Conservation (phyloP, 2,329 filamentous ascomycete genomes). For the Diaporthe helianthi region DNA sequence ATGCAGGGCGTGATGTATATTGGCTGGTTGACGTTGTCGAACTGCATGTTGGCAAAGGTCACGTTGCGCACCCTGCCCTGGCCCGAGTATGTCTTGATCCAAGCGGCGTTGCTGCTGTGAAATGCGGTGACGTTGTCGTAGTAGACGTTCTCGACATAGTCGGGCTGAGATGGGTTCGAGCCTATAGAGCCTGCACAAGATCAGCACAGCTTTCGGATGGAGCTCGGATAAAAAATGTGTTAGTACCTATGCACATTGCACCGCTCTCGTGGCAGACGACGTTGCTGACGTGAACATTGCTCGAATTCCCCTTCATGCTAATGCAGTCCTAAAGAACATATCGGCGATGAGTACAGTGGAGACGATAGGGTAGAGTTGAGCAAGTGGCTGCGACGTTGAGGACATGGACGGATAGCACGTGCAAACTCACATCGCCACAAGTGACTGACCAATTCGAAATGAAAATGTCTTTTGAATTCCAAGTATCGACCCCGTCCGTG, state of each 20-base stretch:
- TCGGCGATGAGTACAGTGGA: neutral
- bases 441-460: constrained; percentile 55
- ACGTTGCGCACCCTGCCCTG: constrained; percentile 51
- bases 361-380: neutral
- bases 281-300: constrained; percentile 46
- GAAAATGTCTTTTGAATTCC: constrained; percentile 55
- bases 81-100: constrained; percentile 52
- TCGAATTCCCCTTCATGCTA: constrained; percentile 50
- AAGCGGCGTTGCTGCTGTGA: constrained; percentile 50
- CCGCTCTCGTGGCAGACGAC: constrained; percentile 50
- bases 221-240: neutral
- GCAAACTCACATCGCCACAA: constrained; percentile 46
- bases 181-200: constrained; percentile 44
- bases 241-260: constrained; percentile 42
- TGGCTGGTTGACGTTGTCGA: constrained; percentile 54
- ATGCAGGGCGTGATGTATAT: constrained; percentile 57
- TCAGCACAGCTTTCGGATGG: neutral
- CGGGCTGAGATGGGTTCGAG: constrained; percentile 41
- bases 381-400: too few relatives aligned
- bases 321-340: constrained; percentile 46
- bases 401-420: neutral
- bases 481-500: constrained; percentile 58
- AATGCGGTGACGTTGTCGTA: constrained; percentile 48
- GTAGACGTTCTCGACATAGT: constrained; percentile 47
- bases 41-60: constrained; percentile 50